Evolutionary conservation across 176 grass and related monocot genomes (phyloP).

Genomic region (Ampelocalamus luodianensis): DNA sequence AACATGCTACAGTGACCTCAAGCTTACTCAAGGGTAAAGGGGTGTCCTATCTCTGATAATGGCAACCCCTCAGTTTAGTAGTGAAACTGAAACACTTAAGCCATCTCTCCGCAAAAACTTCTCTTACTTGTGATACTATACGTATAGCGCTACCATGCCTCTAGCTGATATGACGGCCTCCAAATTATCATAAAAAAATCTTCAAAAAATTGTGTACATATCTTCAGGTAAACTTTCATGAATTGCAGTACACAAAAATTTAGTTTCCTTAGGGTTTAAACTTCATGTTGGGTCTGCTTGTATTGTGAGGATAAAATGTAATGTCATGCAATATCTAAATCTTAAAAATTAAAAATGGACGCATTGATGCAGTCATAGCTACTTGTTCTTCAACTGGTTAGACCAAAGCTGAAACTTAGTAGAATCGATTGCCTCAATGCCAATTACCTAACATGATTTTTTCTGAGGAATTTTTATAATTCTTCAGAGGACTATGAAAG

Average conservation of each 20-base stretch:
- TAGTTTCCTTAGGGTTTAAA: background rate
- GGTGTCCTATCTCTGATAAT: background rate
- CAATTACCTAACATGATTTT: background rate
- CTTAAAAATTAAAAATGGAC: background rate
- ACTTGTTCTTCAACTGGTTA: background rate
- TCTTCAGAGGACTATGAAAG: background rate
- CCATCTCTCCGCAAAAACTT: background rate
- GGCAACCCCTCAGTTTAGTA: background rate
- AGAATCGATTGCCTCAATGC: background rate
- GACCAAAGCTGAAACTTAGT: background rate
- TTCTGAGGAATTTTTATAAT: background rate
- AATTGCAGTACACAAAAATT: slow-evolving; percentile 8
- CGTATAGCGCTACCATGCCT: background rate
- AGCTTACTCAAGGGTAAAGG: slow-evolving; percentile 7
- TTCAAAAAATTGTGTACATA: background rate
- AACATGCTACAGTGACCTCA: background rate
- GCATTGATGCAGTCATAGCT: background rate
- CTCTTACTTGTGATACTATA: slow-evolving; percentile 7
- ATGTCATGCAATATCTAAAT: background rate
- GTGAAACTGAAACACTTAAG: background rate
- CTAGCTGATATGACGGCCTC: background rate
- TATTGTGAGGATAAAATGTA: background rate
- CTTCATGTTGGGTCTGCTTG: background rate
- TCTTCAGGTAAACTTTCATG: slow-evolving; percentile 35
- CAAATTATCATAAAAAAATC: background rate